Evolutionary conservation across 768 basidiomycete genomes (phyloP), one percentile per base, ranked within the genome.

Genomic region (Mrakia gelida): DNA sequence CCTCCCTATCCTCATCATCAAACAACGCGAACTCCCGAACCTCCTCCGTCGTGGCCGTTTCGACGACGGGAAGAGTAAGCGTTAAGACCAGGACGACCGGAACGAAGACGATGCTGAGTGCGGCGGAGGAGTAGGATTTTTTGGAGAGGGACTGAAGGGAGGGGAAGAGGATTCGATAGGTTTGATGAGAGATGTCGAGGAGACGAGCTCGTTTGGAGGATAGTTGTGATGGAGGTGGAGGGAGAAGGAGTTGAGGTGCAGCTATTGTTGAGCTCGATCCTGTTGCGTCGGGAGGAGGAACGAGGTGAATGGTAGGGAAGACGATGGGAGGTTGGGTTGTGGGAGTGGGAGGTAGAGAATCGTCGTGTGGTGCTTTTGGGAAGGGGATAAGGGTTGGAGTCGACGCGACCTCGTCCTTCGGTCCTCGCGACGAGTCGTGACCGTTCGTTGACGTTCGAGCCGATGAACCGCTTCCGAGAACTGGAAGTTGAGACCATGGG

Each of bases 61-160:
- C 65, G 38, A 95, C 93, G 18, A 99, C 95, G 6, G 95, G 95
- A 15, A 98, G 86, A 0, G 96, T 98, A 28, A 98, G 80, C 0
- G 96, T 94, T 32, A 87, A 86, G 38, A 85, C 78, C 83, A 97
- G 92, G 71, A 89, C 87, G 75, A 91, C 90, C 1, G 98, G 85
- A 0, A 94, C 92, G 0, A 96, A 95, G 84, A 96, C 96, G 8
- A 98, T 86, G 16, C 49, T 26, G 21, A 67, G 59, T 7, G n/a
- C 59, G 26, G 59, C 59, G 26, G 59, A 59, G 28, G 26, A 16
- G 26, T n/a, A n/a, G 5, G 59, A 59, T 28, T 59, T 59, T 59
- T 59, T 4, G 26, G 26, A 26, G 3, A 59, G 59, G 5, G 67
- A 68, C 16, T 71, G 34, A 16, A 65, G 52, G 7, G 74, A 43